Evolutionary conservation across 2,329 filamentous ascomycete species (phyloP).

Genomic region (Fusarium luffae): DNA sequence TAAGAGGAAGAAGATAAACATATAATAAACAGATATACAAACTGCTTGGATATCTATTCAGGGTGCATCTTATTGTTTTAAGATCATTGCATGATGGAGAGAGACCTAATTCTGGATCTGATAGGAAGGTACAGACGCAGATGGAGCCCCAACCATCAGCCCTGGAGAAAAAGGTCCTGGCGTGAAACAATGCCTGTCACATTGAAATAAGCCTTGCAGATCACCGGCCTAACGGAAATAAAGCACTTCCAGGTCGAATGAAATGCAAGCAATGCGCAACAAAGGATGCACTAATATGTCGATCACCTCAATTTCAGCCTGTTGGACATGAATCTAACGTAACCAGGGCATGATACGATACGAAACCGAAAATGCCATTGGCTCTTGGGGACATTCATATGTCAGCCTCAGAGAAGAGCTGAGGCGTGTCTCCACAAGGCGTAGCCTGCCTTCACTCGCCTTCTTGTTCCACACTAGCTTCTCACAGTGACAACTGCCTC

Average conservation of each 20-base stretch:
- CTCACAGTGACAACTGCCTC: neutral
- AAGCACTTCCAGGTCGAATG: neutral
- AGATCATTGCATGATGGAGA: too few species aligned
- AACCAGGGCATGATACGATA: neutral
- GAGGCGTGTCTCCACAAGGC: neutral
- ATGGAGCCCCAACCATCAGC: neutral
- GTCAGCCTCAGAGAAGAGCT: neutral
- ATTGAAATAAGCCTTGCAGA: neutral
- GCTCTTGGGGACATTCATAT: neutral
- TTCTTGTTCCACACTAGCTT: neutral
- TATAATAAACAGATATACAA: too few species aligned
- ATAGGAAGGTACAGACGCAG: neutral
- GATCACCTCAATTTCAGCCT: neutral
- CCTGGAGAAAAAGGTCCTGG: neutral
- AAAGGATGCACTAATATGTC: neutral
- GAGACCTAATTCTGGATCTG: neutral
- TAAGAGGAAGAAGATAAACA: too few species aligned
- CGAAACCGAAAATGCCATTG: neutral
- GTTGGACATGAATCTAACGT: neutral
- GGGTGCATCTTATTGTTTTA: too few species aligned
- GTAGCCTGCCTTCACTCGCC: neutral
- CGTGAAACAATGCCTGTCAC: neutral
- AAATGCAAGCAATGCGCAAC: neutral
- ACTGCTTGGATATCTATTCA: fast-evolving
- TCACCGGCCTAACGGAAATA: neutral